Evolutionary conservation across 768 basidiomycete genomes (phyloP), one percentile per base, ranked within the genome.

Genomic region (Hydnum rufescens): DNA sequence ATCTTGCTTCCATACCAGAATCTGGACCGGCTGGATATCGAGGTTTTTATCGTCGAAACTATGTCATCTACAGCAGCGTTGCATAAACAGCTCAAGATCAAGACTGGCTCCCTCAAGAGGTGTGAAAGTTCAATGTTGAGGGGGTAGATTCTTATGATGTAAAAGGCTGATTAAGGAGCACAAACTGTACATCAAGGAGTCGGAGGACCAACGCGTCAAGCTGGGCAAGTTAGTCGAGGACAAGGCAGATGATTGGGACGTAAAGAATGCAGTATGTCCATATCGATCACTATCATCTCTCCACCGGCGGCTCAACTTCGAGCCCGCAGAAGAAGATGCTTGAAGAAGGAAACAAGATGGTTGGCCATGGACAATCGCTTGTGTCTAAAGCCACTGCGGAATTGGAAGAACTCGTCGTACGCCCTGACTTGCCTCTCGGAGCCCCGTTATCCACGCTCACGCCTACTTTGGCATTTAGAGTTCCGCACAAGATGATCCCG

Each of bases 261-360:
- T 81, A 62, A 82, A 75, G 64, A 85, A 78, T 64, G 74, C 71
- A 60, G 84, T 83, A 62, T 58, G 79, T 67, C 47, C 57, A 4
- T 42, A 23, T 30, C 16, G 16, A 53, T 23, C 18, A 8, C 22
- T 19, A 42, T 19, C n/a, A n/a, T n/a, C n/a, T n/a, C n/a, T 42
- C 29, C 32, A 23, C 49, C 42, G 46, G 42, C 63, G 51, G 53
- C 53, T 42, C 51, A 51, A 54, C 53, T 53, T 50, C 55, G n/a
- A n/a, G n/a, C n/a, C n/a, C n/a, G n/a, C 60, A 87, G 84, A 70
- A 64, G 52, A 74, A 71, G 60, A 68, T 87, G 67, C 65, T 78
- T 48, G 78, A 82, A 53, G 87, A 92, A 68, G 78, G 80, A 42
- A 67, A 75, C 56, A 85, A 76, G 70, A 86, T 92, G 86, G 73